phyloP scores from a whole-genome alignment of 1,284 basidiomycete species.

The Malassezia slooffiae region DNA sequence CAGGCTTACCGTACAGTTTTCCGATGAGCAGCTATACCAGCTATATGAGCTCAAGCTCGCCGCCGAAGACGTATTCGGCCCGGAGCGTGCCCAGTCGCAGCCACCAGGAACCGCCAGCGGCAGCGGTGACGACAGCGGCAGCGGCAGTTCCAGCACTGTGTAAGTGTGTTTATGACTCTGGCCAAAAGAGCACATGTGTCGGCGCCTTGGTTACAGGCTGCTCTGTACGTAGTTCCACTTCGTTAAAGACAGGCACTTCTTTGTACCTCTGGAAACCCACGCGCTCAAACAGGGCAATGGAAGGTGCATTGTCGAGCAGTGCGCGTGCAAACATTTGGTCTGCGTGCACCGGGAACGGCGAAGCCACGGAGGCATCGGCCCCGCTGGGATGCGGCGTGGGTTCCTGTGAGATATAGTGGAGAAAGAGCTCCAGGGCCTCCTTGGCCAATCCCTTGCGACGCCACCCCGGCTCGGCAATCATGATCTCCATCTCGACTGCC shows the following conservation, averaged over 20 bases:
- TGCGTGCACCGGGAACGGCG: conserved; percentile 16
- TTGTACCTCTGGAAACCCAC: conserved; percentile 21
- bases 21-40: conserved; percentile 46
- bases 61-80: conserved; percentile 31
- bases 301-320: conserved; percentile 20
- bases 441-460: conserved; percentile 55
- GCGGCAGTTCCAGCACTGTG: conserved; percentile 2
- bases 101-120: no score
- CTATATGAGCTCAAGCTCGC: conserved; percentile 43
- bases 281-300: conserved; percentile 23
- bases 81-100: conserved; percentile 22
- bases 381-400: conserved; percentile 9
- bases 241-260: conserved; percentile 6
- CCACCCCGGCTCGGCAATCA: conserved; percentile 64
- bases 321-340: conserved; percentile 28
- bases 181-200: conserved; percentile 1
- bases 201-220: not conserved
- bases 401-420: conserved; percentile 47
- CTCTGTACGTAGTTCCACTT: conserved; percentile 8
- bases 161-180: not conserved
- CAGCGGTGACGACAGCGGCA: not conserved
- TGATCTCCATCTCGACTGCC: conserved; percentile 60
- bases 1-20: conserved; percentile 19
- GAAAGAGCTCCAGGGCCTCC: conserved; percentile 42
- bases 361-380: no score